Percentiles rank a stretch among this genome's conserved stretches.
Conservation (phyloP, 2,329 filamentous ascomycete species). For the Talaromyces pinophilus region DNA sequence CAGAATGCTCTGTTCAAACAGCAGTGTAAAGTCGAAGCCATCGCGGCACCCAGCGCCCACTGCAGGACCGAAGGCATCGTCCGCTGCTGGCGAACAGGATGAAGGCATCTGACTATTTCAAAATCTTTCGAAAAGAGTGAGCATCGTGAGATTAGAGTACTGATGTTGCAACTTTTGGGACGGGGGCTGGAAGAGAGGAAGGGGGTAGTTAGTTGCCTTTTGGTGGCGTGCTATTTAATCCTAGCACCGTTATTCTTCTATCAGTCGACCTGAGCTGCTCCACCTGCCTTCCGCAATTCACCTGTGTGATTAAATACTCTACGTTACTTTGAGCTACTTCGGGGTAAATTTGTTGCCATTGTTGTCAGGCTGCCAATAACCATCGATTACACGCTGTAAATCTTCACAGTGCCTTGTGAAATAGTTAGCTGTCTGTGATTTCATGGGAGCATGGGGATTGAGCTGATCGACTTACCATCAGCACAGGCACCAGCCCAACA, state of each 20-base stretch:
- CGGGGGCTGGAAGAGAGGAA: neutral
- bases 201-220: neutral
- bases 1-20: constrained; percentile 36
- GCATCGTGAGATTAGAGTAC: neutral
- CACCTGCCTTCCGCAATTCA: neutral
- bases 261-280: neutral
- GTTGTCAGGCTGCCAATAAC: neutral
- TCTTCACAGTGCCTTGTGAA: constrained; percentile 30
- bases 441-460: neutral
- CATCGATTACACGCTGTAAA: constrained; percentile 22
- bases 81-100: constrained; percentile 20
- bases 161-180: neutral
- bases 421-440: constrained; percentile 10
- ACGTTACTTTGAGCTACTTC: neutral
- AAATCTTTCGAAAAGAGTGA: neutral
- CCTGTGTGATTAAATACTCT: neutral
- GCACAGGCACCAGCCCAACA: constrained; percentile 46
- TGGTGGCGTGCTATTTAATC: neutral
- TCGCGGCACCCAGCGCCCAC: constrained; percentile 29
- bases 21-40: constrained; percentile 36
- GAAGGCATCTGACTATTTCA: neutral
- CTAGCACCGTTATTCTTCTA: neutral
- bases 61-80: constrained; percentile 33
- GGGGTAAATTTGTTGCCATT: too few relatives aligned
- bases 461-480: constrained; percentile 37